Percentiles rank a stretch among this genome's conserved stretches.
Evolutionary conservation across 805 yeast species (phyloP).

Genomic region (Ogataea pini): DNA sequence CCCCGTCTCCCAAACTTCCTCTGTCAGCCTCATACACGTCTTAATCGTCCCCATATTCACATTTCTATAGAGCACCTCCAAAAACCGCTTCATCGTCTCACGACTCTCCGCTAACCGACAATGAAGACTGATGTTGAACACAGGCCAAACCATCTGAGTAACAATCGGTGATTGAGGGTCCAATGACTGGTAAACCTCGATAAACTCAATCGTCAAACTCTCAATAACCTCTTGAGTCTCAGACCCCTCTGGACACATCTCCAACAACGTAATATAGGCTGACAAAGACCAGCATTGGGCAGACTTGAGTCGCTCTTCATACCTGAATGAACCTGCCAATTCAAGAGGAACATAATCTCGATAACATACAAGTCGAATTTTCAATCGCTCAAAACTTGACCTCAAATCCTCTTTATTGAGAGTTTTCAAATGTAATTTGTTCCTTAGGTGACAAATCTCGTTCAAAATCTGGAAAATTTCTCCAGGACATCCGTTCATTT

Average conservation of each 20-base stretch:
- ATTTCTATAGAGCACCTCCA: conserved; percentile 45
- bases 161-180: conserved; percentile 47
- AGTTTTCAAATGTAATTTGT: conserved; percentile 9
- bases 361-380: conserved; percentile 41
- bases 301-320: conserved; percentile 45
- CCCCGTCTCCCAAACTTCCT: conserved; percentile 49
- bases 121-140: conserved; percentile 50
- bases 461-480: conserved; percentile 51
- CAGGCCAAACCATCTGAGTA: conserved; percentile 67
- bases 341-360: conserved; percentile 45
- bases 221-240: conserved; percentile 31
- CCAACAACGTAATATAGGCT: conserved; percentile 33
- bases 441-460: conserved; percentile 43
- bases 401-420: conserved; percentile 5
- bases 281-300: conserved; percentile 60
- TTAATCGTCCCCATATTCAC: conserved; percentile 57
- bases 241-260: conserved; percentile 19
- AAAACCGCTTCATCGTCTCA: conserved; percentile 32
- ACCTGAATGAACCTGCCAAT: conserved; percentile 33
- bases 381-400: conserved; percentile 32
- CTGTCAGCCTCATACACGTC: conserved; percentile 44
- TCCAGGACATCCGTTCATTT: conserved; percentile 63
- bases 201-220: conserved; percentile 46
- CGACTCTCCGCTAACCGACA: conserved; percentile 39
- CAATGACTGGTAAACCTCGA: conserved; percentile 47